Evolutionary conservation across 352 stramenopile genomes (phyloP), one percentile per base, ranked within the genome.

Genomic region (Thraustotheca clavata): DNA sequence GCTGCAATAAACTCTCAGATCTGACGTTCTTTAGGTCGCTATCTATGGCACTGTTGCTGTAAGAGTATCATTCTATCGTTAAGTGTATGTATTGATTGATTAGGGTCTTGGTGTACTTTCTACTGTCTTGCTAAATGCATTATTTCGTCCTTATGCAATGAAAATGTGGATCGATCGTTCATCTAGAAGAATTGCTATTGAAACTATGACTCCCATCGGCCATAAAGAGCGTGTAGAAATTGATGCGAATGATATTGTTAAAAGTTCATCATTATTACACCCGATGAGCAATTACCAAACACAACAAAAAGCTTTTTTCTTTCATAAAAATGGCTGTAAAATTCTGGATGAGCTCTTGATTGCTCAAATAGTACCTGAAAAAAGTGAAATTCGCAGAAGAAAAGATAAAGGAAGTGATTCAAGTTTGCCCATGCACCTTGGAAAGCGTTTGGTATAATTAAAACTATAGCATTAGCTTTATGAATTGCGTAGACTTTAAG

Each of bases 401-500:
- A 55, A 54, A 24, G 57, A 65, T 1, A 65, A 65, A 35, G 7
- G 31, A 4, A 32, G 34, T 14, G 35, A 50, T 22, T 27, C 20
- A 5, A 35, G n/a, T n/a, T n/a, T 20, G 0, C 57, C 57, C 11
- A 65, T 65, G 57, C 57, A 47, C 8, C 32, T 43, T 55, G 57
- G 57, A 29, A 52, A 65, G 41, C 57, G 35, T 5, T 24, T 65
- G 38, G 57, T 65, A 20, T 9, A 38, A 33, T 2, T 18, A 43
- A 43, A 26, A 9, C 3, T 9, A 31, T 52, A 31, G 2, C 7
- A 2, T 52, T 2, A 47, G 39, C 39, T 4, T n/a, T 4, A 32
- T 16, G 41, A 18, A 4, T 11, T 47, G 12, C 34, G 39, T 65
- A 65, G 57, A 65, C 57, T 54, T 63, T 87, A 20, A 69, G 74